Conservation (phyloP, 768 basidiomycete genomes). For the Mycena filopes region DNA sequence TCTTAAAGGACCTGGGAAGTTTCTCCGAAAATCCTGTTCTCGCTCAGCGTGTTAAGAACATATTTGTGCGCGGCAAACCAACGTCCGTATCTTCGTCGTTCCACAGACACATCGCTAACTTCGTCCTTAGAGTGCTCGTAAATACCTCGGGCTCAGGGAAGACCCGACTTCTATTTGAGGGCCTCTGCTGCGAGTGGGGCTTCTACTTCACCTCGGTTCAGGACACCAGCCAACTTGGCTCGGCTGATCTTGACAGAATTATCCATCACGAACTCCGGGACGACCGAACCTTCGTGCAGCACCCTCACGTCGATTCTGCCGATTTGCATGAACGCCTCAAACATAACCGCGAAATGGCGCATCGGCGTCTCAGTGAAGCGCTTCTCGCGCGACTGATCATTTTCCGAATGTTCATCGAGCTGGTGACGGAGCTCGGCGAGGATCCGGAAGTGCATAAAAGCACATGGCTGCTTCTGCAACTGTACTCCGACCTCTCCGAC, state of each 20-base stretch:
- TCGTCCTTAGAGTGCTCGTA: background rate
- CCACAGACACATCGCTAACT: no score
- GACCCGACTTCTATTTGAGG: conserved; percentile 26
- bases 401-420: conserved; percentile 21
- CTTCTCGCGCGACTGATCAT: conserved; percentile 25
- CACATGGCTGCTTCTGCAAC: conserved; percentile 22
- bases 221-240: background rate
- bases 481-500: conserved; percentile 2
- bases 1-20: conserved; percentile 54
- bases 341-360: background rate
- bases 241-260: background rate
- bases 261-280: background rate
- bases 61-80: conserved; percentile 57
- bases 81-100: conserved; percentile 44
- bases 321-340: background rate
- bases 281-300: background rate
- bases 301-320: background rate
- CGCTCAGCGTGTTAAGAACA: conserved; percentile 47
- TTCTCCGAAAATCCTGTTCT: conserved; percentile 46
- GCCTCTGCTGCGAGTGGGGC: conserved; percentile 23
- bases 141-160: conserved; percentile 15
- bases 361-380: conserved; percentile 1
- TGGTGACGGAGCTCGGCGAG: background rate
- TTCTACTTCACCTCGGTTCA: conserved; percentile 13
- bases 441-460: conserved; percentile 15